A percentile compares a stretch with the other conserved stretches of the same genome.
Conservation (phyloP, 176 grass and related monocot genomes). For the Alloteropsis semialata region DNA sequence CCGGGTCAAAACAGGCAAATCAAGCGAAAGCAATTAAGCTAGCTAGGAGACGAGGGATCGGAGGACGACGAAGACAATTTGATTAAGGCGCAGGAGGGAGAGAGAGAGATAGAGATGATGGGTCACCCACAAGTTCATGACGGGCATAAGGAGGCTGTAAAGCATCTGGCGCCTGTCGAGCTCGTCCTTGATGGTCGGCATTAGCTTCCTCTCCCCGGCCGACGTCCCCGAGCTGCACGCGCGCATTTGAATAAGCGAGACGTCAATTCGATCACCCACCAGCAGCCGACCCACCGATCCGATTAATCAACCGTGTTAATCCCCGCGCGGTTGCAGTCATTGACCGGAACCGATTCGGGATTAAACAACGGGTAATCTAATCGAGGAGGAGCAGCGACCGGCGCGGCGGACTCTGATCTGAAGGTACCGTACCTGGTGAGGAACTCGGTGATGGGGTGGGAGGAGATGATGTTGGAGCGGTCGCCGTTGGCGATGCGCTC, state of each 20-base stretch:
- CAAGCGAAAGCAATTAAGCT: not conserved
- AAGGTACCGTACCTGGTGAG: conserved; percentile 94
- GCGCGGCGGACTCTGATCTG: no score
- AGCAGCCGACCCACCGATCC: not conserved
- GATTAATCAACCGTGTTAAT: not conserved
- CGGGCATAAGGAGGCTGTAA: conserved; percentile 94
- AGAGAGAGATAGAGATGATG: not conserved
- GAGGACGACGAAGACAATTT: not conserved
- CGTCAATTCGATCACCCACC: conserved; percentile 13
- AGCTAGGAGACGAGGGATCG: not conserved
- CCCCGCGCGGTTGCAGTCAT: not conserved
- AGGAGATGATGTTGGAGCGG: conserved; percentile 74
- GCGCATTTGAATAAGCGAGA: conserved; percentile 11
- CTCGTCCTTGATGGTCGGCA: conserved; percentile 89
- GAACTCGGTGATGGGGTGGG: conserved; percentile 92
- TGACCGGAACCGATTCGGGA: not conserved
- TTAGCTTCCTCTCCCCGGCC: conserved; percentile 96
- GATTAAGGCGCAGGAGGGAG: not conserved
- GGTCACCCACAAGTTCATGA: conserved; percentile 79
- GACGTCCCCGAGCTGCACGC: conserved; percentile 84
- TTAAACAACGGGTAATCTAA: not conserved
- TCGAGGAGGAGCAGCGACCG: no score
- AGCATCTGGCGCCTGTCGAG: conserved; percentile 71
- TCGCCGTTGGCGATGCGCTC: conserved; percentile 95
- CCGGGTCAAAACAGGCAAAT: conserved; percentile 27